Conservation (phyloP, 2,329 filamentous ascomycete genomes). For the Pyrenophora teres region DNA sequence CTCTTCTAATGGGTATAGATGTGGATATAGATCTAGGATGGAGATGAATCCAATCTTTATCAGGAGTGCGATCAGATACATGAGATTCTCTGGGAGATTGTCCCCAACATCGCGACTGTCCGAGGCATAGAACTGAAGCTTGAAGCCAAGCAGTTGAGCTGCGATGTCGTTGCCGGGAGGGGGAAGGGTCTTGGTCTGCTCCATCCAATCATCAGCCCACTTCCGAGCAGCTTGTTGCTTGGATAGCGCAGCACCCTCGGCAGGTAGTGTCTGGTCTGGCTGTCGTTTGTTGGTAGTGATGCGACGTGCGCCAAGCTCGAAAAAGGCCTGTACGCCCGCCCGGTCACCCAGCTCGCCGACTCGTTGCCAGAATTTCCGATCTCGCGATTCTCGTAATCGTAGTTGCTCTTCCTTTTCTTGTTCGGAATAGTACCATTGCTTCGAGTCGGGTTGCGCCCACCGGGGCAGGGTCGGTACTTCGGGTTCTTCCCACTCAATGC, state of each 20-base stretch:
- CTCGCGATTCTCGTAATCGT: slow-evolving; percentile 65
- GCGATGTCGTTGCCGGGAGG: slow-evolving; percentile 87
- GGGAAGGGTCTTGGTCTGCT: slow-evolving; percentile 77
- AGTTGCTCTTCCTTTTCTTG: slow-evolving; percentile 68
- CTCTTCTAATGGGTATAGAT: slow-evolving; percentile 84
- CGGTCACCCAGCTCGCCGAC: slow-evolving; percentile 64
- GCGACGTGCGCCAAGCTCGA: slow-evolving; percentile 78
- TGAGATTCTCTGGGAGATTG: slow-evolving; percentile 84
- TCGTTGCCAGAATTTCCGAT: slow-evolving; percentile 78
- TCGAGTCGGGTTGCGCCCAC: slow-evolving; percentile 79
- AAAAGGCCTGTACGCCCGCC: slow-evolving; percentile 80
- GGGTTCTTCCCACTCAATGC: slow-evolving; percentile 54
- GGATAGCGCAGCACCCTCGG: slow-evolving; percentile 21
- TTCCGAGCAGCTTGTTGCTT: slow-evolving; percentile 52
- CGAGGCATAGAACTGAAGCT: slow-evolving; percentile 92
- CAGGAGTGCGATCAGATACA: slow-evolving; percentile 86
- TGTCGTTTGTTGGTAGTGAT: slow-evolving; percentile 53
- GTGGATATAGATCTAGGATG: slow-evolving; percentile 84
- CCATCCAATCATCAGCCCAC: slow-evolving; percentile 69
- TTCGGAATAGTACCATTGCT: slow-evolving; percentile 66
- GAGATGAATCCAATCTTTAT: slow-evolving; percentile 99
- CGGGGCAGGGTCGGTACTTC: slow-evolving; percentile 72
- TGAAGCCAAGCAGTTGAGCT: slow-evolving; percentile 94
- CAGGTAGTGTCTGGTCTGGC: slow-evolving; percentile 37
- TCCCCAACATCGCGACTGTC: slow-evolving; percentile 75